Conservation (phyloP, 202 grass and related monocot species). For the Setaria viridis region DNA sequence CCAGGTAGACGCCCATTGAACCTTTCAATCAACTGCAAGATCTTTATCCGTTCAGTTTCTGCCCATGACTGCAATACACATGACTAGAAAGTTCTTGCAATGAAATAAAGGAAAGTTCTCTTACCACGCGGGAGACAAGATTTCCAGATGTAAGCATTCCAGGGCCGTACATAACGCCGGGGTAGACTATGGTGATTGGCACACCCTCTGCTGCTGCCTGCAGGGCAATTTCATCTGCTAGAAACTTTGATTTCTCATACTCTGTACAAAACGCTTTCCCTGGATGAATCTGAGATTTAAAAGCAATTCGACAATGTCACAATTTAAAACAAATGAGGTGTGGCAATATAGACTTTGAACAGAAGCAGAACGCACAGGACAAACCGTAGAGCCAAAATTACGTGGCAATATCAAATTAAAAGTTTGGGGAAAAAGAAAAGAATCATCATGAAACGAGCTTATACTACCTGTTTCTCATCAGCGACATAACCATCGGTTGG, state of each 20-base stretch:
- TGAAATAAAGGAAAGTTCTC: not conserved
- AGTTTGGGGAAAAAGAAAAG: no score
- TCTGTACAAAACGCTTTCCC: slow-evolving; percentile 87
- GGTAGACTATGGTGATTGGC: slow-evolving; percentile 83
- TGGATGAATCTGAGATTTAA: slow-evolving; percentile 69
- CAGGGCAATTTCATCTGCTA: slow-evolving; percentile 76
- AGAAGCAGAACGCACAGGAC: no score
- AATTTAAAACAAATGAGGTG: not conserved
- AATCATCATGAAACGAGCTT: not conserved
- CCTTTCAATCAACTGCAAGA: slow-evolving; percentile 83
- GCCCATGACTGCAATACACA: not conserved
- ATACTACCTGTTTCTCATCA: slow-evolving; percentile 79
- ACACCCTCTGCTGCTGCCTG: slow-evolving; percentile 76
- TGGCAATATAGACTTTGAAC: no score
- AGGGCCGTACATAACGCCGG: slow-evolving; percentile 84
- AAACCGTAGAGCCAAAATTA: no score
- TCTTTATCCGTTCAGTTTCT: slow-evolving; percentile 16
- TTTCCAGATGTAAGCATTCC: slow-evolving; percentile 87
- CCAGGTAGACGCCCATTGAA: slow-evolving; percentile 87
- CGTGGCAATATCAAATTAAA: no score
- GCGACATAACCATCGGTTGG: slow-evolving; percentile 76
- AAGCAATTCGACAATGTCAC: slow-evolving; percentile 2
- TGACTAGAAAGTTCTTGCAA: not conserved
- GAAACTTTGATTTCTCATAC: slow-evolving; percentile 93
- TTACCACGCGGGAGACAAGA: slow-evolving; percentile 76